Evolutionary conservation across 495 filamentous ascomycete genomes (phyloP), one percentile per base, ranked within the genome.

Genomic region (Clavariopsis aquatica): DNA sequence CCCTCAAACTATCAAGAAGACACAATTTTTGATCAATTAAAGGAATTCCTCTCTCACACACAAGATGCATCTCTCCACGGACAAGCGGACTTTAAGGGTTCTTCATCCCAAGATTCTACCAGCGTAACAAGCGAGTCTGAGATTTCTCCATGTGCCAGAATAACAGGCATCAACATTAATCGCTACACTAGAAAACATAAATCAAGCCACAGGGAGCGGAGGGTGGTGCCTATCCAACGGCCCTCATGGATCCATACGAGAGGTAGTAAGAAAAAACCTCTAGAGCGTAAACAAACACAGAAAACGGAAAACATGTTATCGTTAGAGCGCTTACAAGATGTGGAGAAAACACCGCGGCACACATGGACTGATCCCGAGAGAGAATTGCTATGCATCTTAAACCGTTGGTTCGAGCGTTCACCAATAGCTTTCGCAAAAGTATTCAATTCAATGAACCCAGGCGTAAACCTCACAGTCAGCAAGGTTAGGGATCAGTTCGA

Each of bases 251-350:
- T 43, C 13, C 6, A 43, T 10, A 43, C 38, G 5, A 43, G 4
- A 43, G 5, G 38, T 17, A n/a, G 13, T 17, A n/a, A n/a, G 38
- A n/a, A 2, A 8, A 43, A 43, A 17, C 3, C 13, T 43, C 9
- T 43, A 9, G n/a, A 43, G 38, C 6, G 8, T 43, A n/a, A 15
- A 9, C 6, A 2, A n/a, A 6, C 4, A 10, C 8, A 2, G 2
- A 43, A 43, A 17, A 43, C 51, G 1, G 51, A 53, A 4, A 53
- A 53, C 27, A 29, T 53, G 22, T 13, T 27, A 15, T 53, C 51
- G 3, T 22, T 53, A 6, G 15, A 53, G 23, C 2, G 19, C 7
- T 22, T 53, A 19, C 17, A n/a, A 17, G 28, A 31, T 28, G 34
- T 53, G 1, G 51, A 52, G 17, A 2, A 22, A 31, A 5, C 22